Evolutionary conservation across 2,329 filamentous ascomycete genomes (phyloP), one percentile per base, ranked within the genome.

Genomic region (Xylariaceae sp.): DNA sequence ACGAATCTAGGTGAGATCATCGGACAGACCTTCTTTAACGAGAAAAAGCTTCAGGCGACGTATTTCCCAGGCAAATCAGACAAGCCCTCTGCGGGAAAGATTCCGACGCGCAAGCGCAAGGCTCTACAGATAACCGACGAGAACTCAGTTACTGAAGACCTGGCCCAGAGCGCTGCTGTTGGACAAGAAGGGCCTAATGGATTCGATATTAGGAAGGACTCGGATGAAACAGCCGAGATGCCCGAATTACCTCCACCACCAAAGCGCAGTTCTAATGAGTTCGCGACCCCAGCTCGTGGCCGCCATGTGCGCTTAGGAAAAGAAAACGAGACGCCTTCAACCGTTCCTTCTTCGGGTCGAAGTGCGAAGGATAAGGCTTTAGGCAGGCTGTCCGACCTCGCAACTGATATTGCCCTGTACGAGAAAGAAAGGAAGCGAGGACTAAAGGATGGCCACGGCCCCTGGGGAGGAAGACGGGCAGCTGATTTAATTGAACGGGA

Each of bases 1-100:
- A 97, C 92, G 2, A 97, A 99, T 67, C 78, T 99, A 5, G 88
- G 91, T 48, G 94, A 97, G 70, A 83, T 97, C 51, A 89, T 96
- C 54, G 94, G 94, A 18, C 89, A 95, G 68, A 96, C 90, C 0
- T 84, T 84, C 57, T 81, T 97, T 49, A 86, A 96, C 55, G 76
- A 81, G 63, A 65, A 72, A 10, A 72, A 67, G 65, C 77, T 89
- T 39, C 76, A 81, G 50, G 81, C 83, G 7, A 74, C 88, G 9
- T 91, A 91, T 69, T 87, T 85, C 56, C 77, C 85, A 1, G 90
- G 87, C 58, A 77, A 74, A 2, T 75, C 77, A 4, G 75, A 76
- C 40, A 66, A 67, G n/a, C 64, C 75, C 54, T 74, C 72, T 0
- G 67, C 71, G 5, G 62, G n/a, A n/a, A n/a, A n/a, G n/a, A n/a